A percentile compares a stretch with the other conserved stretches of the same genome.
Conservation (phyloP, 352 stramenopile species). For the Pythium periplocum region DNA sequence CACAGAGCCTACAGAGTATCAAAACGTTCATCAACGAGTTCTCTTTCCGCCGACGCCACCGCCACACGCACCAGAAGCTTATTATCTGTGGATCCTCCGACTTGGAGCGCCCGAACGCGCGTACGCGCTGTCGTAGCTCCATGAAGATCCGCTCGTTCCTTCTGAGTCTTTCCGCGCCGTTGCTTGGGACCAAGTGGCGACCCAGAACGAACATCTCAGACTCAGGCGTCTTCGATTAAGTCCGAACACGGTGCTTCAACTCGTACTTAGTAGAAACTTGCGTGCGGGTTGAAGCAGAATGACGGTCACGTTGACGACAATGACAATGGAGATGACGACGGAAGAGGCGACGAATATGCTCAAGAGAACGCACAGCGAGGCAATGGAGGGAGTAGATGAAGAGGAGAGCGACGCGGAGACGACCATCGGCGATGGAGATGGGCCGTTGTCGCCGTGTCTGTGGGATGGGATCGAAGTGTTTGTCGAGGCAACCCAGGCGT, state of each 20-base stretch:
- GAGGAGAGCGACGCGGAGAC: slow-evolving; percentile 18
- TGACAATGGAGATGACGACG: too few species aligned
- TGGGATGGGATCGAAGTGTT: slow-evolving; percentile 1
- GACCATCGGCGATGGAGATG: slow-evolving; percentile 9
- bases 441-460: slow-evolving; percentile 12
- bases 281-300: too few species aligned
- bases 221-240: too few species aligned
- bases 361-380: not conserved
- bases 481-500: not conserved
- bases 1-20: slow-evolving; percentile 43
- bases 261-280: too few species aligned
- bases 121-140: slow-evolving; percentile 42
- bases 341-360: too few species aligned
- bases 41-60: not conserved
- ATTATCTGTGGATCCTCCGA: slow-evolving; percentile 35
- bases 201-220: too few species aligned
- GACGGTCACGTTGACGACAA: too few species aligned
- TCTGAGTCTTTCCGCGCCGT: too few species aligned
- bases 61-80: slow-evolving; percentile 47
- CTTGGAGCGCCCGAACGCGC: slow-evolving; percentile 13
- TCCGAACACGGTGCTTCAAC: too few species aligned
- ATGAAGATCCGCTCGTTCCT: slow-evolving; percentile 9
- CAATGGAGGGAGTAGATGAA: slow-evolving; percentile 14
- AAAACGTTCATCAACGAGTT: not conserved
- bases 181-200: too few species aligned